phyloP scores from a whole-genome alignment of 352 stramenopile species.

The Aphanomyces stellatus region DNA sequence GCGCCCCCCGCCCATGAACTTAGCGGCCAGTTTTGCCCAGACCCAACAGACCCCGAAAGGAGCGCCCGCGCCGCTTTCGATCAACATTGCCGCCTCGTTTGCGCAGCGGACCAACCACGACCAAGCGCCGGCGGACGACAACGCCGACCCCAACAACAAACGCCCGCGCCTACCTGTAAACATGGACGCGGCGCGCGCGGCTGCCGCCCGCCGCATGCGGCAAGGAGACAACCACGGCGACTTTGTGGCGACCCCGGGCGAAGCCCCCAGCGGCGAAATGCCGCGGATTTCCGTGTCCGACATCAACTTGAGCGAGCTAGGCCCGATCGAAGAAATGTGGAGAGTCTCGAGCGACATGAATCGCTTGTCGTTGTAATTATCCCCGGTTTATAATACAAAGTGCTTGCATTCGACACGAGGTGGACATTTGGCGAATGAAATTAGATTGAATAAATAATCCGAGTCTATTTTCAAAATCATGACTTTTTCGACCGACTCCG shows the following conservation, averaged over 20 bases:
- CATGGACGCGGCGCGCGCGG: constrained; percentile 66
- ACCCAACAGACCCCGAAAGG: constrained; percentile 27
- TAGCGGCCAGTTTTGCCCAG: constrained; percentile 51
- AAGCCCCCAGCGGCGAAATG: constrained; percentile 47
- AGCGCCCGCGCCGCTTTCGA: not conserved
- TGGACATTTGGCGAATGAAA: too few species aligned
- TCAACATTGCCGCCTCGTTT: constrained; percentile 30
- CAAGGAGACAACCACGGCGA: constrained; percentile 35
- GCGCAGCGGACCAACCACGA: constrained; percentile 37
- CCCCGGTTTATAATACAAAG: not conserved
- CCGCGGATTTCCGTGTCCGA: constrained; percentile 73
- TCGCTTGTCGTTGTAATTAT: constrained; percentile 57
- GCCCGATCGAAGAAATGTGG: constrained; percentile 73
- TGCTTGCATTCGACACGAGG: too few species aligned
- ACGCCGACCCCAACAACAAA: not conserved
- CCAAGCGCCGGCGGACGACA: not conserved
- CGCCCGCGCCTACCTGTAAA: constrained; percentile 33
- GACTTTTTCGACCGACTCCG: too few species aligned
- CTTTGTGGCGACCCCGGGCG: constrained; percentile 54
- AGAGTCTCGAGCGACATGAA: constrained; percentile 81
- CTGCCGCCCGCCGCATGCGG: constrained; percentile 52
- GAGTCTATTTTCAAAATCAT: too few species aligned
- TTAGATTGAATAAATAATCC: too few species aligned
- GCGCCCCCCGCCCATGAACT: constrained; percentile 29
- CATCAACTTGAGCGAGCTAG: constrained; percentile 81